A percentile compares a stretch with the other conserved stretches of the same genome.
phyloP scores from a whole-genome alignment of 768 basidiomycete species.

The Boletus insuetus region DNA sequence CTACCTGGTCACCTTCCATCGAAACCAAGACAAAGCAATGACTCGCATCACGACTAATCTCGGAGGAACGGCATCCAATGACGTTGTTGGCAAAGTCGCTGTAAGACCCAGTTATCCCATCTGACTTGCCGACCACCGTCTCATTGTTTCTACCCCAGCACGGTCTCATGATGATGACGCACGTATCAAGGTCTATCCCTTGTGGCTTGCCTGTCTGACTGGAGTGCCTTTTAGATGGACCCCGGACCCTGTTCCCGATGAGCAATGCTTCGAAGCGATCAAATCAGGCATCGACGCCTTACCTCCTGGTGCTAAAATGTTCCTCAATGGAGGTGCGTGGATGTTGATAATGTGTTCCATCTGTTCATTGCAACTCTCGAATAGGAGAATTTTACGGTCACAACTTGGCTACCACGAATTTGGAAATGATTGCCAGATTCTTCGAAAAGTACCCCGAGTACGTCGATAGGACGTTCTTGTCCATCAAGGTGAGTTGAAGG shows the following conservation, averaged over 20 bases:
- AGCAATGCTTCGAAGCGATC: constrained; percentile 61
- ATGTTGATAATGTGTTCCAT: background rate
- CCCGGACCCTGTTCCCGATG: constrained; percentile 46
- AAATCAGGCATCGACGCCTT: constrained; percentile 47
- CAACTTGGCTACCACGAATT: constrained; percentile 39
- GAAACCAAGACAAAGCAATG: constrained; percentile 18
- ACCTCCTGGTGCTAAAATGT: constrained; percentile 43
- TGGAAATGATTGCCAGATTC: constrained; percentile 43
- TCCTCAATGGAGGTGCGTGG: constrained; percentile 48
- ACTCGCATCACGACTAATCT: constrained; percentile 33
- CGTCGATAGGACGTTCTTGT: constrained; percentile 31
- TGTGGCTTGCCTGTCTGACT: background rate
- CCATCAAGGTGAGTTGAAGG: constrained; percentile 26
- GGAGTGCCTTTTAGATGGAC: constrained; percentile 34
- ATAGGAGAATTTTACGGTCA: constrained; percentile 59
- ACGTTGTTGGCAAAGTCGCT: constrained; percentile 37
- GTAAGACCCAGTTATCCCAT: background rate
- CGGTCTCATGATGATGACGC: constrained; percentile 60
- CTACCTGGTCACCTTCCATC: background rate
- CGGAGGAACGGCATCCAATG: constrained; percentile 36
- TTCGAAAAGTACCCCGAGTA: constrained; percentile 34
- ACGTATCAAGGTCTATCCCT: background rate
- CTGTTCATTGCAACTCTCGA: background rate
- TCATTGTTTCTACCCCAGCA: constrained; percentile 22
- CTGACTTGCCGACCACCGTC: background rate